Conservation (phyloP, 306 rosid genomes). For the Sesbania bispinosa region DNA sequence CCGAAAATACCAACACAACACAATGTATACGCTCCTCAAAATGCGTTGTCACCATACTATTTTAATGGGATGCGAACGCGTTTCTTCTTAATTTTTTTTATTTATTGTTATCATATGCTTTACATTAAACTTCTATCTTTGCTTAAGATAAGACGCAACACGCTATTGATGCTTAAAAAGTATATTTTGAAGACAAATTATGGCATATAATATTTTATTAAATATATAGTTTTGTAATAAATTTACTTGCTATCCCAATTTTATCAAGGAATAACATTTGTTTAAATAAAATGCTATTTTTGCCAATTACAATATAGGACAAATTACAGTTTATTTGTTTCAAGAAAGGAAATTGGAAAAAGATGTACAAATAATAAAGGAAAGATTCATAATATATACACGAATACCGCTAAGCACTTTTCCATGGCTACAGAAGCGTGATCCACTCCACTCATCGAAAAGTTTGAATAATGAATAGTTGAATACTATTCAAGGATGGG, state of each 20-base stretch:
- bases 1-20: not conserved
- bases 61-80: not conserved
- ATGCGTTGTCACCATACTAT: not conserved
- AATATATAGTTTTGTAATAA: not conserved
- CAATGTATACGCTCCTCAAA: not conserved
- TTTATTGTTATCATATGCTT: not conserved
- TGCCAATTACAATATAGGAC: not conserved
- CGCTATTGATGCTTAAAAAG: not conserved
- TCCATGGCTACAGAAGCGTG: not conserved
- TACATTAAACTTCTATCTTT: not conserved
- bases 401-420: not conserved
- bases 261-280: not conserved
- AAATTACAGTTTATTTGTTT: not conserved
- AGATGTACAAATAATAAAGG: not conserved
- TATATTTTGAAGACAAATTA: not conserved
- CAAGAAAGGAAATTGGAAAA: not conserved
- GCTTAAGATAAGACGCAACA: not conserved
- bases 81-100: not conserved
- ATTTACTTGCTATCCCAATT: not conserved
- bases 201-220: not conserved
- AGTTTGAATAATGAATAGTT: not conserved
- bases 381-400: too few relatives aligned
- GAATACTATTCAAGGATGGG: not conserved
- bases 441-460: not conserved
- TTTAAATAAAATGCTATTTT: too few relatives aligned